A percentile compares a stretch with the other conserved stretches of the same genome.
Evolutionary conservation across 2,329 filamentous ascomycete species (phyloP).

Genomic region (Fusarium albidum): DNA sequence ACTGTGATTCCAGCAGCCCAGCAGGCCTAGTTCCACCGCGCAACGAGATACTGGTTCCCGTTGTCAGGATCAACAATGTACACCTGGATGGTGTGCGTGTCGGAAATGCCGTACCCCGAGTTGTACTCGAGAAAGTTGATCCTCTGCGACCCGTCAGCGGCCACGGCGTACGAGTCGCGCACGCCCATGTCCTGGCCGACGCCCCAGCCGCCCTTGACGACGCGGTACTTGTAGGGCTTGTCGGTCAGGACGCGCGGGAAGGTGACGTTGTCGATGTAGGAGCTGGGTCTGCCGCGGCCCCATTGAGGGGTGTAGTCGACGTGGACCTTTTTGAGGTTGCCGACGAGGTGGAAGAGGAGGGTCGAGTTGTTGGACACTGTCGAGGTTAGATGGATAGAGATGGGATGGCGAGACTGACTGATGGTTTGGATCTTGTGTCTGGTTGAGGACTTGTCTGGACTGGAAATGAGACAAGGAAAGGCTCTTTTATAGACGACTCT

Average conservation of each 20-base stretch:
- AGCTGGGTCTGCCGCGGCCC: slow-evolving; percentile 18
- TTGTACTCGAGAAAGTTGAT: slow-evolving; percentile 24
- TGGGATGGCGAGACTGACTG: no score
- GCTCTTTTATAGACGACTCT: no score
- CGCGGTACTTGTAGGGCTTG: slow-evolving; percentile 18
- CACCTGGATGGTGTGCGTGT: slow-evolving; percentile 13
- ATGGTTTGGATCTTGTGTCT: no score
- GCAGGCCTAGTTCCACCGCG: slow-evolving; percentile 17
- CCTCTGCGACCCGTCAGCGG: slow-evolving; percentile 11
- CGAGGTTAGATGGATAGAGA: no score
- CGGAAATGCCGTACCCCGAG: slow-evolving; percentile 9
- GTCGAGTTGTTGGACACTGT: not conserved
- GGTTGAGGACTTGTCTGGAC: no score
- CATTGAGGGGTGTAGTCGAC: slow-evolving; percentile 20
- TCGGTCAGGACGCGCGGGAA: slow-evolving; percentile 17
- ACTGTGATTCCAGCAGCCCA: no score
- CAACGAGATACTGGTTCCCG: slow-evolving; percentile 8
- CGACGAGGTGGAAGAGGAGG: slow-evolving; percentile 1
- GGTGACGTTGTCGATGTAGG: slow-evolving; percentile 20
- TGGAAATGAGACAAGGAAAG: no score
- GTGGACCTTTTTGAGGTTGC: not conserved
- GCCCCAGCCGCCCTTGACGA: slow-evolving; percentile 15
- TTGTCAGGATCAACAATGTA: slow-evolving; percentile 16
- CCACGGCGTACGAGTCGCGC: slow-evolving; percentile 2
- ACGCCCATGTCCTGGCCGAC: slow-evolving; percentile 9